phyloP scores from a whole-genome alignment of 306 rosid genomes.

The Fragaria ananassa region DNA sequence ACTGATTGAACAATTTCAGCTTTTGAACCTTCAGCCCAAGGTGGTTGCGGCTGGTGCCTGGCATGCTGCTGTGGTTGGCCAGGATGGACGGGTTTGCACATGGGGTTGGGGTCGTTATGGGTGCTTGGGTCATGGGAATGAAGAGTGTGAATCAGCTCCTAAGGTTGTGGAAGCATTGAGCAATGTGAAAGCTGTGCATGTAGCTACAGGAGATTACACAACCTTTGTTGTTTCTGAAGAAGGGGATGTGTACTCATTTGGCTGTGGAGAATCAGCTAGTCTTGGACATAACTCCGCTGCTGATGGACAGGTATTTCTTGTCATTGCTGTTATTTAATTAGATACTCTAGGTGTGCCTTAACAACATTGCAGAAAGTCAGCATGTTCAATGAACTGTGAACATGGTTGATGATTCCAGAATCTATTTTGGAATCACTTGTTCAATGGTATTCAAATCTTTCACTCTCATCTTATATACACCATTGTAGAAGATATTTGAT shows the following conservation, averaged over 20 bases:
- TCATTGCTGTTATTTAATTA: slow-evolving; percentile 11
- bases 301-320: slow-evolving; percentile 62
- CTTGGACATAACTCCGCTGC: slow-evolving; percentile 66
- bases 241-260: slow-evolving; percentile 92
- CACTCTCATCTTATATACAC: not conserved
- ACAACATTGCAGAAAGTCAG: not conserved
- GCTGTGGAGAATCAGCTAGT: slow-evolving; percentile 93
- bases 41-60: slow-evolving; percentile 96
- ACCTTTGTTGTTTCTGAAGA: slow-evolving; percentile 75
- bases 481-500: not conserved
- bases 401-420: not conserved
- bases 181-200: slow-evolving; percentile 73
- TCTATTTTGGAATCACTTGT: not conserved
- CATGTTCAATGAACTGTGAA: not conserved
- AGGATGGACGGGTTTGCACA: slow-evolving; percentile 89
- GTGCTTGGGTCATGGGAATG: slow-evolving; percentile 94
- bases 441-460: not conserved
- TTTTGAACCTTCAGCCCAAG: slow-evolving; percentile 74
- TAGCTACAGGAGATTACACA: slow-evolving; percentile 95
- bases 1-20: slow-evolving; percentile 62
- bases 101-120: slow-evolving; percentile 99
- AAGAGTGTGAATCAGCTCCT: slow-evolving; percentile 81
- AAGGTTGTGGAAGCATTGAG: slow-evolving; percentile 77
- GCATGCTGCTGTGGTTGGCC: slow-evolving; percentile 98
- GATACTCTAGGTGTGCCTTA: not conserved